phyloP scores from a whole-genome alignment of 1,284 basidiomycete genomes.

The Anthracocystis setariae region DNA sequence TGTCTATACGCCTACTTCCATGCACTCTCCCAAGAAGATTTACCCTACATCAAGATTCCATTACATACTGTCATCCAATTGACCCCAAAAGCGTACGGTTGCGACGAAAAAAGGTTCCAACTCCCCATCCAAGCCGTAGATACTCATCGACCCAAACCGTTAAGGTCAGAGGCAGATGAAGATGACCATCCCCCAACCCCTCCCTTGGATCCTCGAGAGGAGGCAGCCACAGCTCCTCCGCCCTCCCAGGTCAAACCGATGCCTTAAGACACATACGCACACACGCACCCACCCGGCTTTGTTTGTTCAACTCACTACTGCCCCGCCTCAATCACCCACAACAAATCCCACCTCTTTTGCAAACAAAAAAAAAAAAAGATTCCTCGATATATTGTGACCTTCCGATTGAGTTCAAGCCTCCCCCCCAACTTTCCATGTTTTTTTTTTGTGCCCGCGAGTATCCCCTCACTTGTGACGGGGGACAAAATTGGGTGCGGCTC shows the following conservation, averaged over 20 bases:
- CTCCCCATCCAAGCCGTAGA: slow-evolving; percentile 67
- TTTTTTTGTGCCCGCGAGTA: background rate
- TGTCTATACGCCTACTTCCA: slow-evolving; percentile 88
- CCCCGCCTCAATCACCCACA: too few relatives aligned
- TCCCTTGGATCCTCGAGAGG: slow-evolving; percentile 42
- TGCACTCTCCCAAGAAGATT: slow-evolving; percentile 87
- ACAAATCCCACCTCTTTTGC: too few relatives aligned
- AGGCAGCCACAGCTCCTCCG: slow-evolving; percentile 41
- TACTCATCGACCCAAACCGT: slow-evolving; percentile 63
- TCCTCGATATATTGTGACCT: too few relatives aligned
- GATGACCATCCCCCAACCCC: slow-evolving; percentile 47
- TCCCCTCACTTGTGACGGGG: slow-evolving; percentile 14
- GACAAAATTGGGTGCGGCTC: slow-evolving; percentile 29
- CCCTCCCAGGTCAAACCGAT: slow-evolving; percentile 36
- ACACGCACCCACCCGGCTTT: background rate
- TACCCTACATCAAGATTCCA: slow-evolving; percentile 90
- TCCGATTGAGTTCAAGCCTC: too few relatives aligned
- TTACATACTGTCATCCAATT: slow-evolving; percentile 97
- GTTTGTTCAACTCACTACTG: too few relatives aligned
- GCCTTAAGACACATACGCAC: background rate
- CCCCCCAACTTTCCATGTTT: too few relatives aligned
- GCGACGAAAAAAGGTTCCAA: slow-evolving; percentile 88
- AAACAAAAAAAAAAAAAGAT: too few relatives aligned
- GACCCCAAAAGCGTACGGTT: slow-evolving; percentile 97
- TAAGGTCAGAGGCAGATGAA: slow-evolving; percentile 14